phyloP scores from a whole-genome alignment of 352 stramenopile genomes.

The Phytophthora pini region DNA sequence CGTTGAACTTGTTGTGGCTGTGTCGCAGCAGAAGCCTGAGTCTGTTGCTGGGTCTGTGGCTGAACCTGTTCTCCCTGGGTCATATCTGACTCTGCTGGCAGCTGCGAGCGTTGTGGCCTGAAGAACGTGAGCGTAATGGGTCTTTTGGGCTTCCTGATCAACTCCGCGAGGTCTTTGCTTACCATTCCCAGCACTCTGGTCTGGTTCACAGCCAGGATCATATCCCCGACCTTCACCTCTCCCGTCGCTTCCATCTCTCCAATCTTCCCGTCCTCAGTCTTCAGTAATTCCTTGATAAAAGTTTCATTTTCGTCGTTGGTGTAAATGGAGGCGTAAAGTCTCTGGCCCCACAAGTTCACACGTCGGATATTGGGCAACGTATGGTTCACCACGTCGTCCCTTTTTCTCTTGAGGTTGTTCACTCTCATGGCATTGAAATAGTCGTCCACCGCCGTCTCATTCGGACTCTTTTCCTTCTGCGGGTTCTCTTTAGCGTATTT shows the following conservation, averaged over 20 bases:
- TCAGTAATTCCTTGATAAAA: slow-evolving; percentile 59
- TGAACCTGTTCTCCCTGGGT: neutral
- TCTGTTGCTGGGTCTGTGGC: neutral
- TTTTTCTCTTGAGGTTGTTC: slow-evolving; percentile 51
- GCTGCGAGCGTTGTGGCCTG: slow-evolving; percentile 18
- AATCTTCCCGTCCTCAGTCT: slow-evolving; percentile 45
- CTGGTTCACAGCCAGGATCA: slow-evolving; percentile 60
- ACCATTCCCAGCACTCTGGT: slow-evolving; percentile 38
- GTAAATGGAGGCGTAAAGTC: slow-evolving; percentile 76
- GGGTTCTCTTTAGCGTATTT: slow-evolving; percentile 36
- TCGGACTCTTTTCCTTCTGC: slow-evolving; percentile 5
- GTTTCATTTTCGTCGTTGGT: slow-evolving; percentile 56
- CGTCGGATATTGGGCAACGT: slow-evolving; percentile 12
- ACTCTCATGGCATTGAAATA: slow-evolving; percentile 45
- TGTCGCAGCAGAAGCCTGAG: neutral
- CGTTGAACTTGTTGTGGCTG: no score
- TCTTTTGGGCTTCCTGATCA: slow-evolving; percentile 52
- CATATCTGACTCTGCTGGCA: neutral
- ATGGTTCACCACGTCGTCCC: slow-evolving; percentile 26
- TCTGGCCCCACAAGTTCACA: slow-evolving; percentile 62
- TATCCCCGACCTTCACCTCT: slow-evolving; percentile 55
- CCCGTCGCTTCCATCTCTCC: slow-evolving; percentile 73
- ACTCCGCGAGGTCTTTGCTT: slow-evolving; percentile 51
- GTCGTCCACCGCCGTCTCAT: neutral
- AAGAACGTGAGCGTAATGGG: slow-evolving; percentile 61